Percentiles rank a stretch among this genome's conserved stretches.
Evolutionary conservation across 495 filamentous ascomycete genomes (phyloP).

Genomic region (Trichoderma virens): DNA sequence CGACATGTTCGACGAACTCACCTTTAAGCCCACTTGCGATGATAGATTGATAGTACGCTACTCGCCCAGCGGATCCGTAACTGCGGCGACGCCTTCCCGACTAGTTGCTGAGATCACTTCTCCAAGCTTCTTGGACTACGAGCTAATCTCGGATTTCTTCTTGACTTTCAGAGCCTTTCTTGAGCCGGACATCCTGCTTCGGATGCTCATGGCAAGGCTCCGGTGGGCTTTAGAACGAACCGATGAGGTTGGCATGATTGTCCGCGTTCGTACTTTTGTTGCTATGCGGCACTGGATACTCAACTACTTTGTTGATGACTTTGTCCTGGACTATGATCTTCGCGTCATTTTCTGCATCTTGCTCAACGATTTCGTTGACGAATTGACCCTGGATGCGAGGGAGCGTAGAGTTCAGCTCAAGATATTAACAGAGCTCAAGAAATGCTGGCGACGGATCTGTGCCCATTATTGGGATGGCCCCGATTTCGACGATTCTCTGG

Average conservation of each 20-base stretch:
- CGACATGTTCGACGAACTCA: constrained; percentile 71
- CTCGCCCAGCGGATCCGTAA: constrained; percentile 65
- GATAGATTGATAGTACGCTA: constrained; percentile 81
- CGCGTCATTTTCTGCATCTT: constrained; percentile 73
- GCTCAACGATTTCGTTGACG: constrained; percentile 67
- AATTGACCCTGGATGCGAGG: constrained; percentile 32
- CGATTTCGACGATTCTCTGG: constrained; percentile 48
- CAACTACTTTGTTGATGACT: constrained; percentile 97
- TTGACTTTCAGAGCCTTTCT: constrained; percentile 88
- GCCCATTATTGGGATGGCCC: constrained; percentile 77
- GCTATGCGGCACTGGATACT: constrained; percentile 96
- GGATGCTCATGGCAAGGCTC: constrained; percentile 75
- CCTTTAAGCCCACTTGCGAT: constrained; percentile 61
- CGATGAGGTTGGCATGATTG: constrained; percentile 83
- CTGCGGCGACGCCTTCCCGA: constrained; percentile 82
- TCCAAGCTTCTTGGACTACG: constrained; percentile 91
- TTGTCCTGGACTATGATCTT: constrained; percentile 72
- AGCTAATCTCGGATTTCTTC: constrained; percentile 96
- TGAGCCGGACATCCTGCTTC: constrained; percentile 63
- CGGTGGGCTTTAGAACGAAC: constrained; percentile 76
- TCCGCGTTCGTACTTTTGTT: constrained; percentile 91
- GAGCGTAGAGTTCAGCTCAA: constrained; percentile 73
- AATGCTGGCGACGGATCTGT: constrained; percentile 92
- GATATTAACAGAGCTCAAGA: constrained; percentile 88
- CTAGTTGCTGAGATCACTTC: constrained; percentile 98